Evolutionary conservation across 192 early-diverging fungal genomes (phyloP).

Genomic region (Backusella tuberculispora): DNA sequence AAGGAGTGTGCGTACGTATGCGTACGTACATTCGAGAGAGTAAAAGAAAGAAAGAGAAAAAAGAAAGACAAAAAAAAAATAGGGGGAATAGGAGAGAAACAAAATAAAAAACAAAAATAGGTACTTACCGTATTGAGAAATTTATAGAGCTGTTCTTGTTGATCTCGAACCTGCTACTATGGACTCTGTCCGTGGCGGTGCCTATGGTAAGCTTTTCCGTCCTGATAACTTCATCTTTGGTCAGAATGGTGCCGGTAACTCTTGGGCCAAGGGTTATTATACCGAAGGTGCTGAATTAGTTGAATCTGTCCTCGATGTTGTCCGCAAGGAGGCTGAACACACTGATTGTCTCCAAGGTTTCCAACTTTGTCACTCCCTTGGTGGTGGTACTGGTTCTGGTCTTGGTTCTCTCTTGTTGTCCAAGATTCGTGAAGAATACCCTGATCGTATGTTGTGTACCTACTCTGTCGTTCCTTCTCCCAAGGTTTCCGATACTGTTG

Average conservation of each 20-base stretch:
- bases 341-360: slow-evolving; percentile 98
- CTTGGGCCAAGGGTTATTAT: slow-evolving; percentile 99
- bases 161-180: slow-evolving; percentile 97
- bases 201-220: slow-evolving; percentile 89
- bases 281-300: slow-evolving; percentile 99
- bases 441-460: slow-evolving; percentile 98
- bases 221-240: slow-evolving; percentile 98
- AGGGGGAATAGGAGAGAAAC: not conserved
- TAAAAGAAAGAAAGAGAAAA: slow-evolving; percentile 42
- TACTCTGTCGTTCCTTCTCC: slow-evolving; percentile 98
- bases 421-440: slow-evolving; percentile 99
- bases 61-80: not conserved
- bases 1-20: slow-evolving; percentile 51
- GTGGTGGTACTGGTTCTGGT: slow-evolving; percentile 97
- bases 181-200: slow-evolving; percentile 82
- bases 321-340: slow-evolving; percentile 95
- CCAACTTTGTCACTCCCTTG: slow-evolving; percentile 97
- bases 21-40: slow-evolving; percentile 92
- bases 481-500: slow-evolving; percentile 96
- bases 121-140: too few species aligned
- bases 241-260: slow-evolving; percentile 97
- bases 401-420: slow-evolving; percentile 95
- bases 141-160: slow-evolving; percentile 81
- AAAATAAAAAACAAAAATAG: too few species aligned
- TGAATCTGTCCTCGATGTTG: slow-evolving; percentile 92